These are phyloP conservation scores for Xylaria scruposa DNA, from an alignment of 495 filamentous ascomycete genomes.

Conservation along the genomic window DNA sequence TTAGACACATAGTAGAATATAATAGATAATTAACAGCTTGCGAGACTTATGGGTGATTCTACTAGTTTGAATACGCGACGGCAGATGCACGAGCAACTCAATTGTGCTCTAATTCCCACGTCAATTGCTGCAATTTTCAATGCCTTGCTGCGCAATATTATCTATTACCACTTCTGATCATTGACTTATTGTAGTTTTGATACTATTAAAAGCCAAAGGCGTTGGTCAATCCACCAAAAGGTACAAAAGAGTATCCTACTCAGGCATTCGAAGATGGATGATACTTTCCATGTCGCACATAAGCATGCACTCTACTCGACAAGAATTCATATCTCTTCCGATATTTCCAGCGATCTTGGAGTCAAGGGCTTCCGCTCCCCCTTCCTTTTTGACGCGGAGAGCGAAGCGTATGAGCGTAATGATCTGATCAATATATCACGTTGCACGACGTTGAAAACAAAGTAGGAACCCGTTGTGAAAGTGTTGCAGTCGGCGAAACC, in stretches of 20 bases:
- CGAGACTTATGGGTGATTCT: neutral
- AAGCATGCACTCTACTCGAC: neutral
- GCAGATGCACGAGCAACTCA: neutral
- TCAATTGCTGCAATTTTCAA: neutral
- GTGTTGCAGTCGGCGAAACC: neutral
- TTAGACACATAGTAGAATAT: slow-evolving; percentile 2
- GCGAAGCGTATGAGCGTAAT: neutral
- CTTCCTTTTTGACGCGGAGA: neutral
- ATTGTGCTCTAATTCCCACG: neutral
- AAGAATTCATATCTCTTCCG: neutral
- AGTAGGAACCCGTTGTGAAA: neutral
- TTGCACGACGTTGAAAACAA: neutral
- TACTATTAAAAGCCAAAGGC: neutral
- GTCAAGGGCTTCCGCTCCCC: neutral
- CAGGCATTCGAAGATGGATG: neutral
- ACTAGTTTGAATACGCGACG: neutral
- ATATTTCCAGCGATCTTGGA: neutral
- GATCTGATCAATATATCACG: neutral
- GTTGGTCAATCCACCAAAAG: neutral
- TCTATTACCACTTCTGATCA: neutral
- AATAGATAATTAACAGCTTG: slow-evolving; percentile 15
- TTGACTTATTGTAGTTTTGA: neutral
- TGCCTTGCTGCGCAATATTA: neutral
- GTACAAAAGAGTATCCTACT: neutral
- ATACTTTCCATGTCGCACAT: neutral